Evolutionary conservation across 1,139 yeast genomes (phyloP).

Genomic region (Zygoascus meyerae): DNA sequence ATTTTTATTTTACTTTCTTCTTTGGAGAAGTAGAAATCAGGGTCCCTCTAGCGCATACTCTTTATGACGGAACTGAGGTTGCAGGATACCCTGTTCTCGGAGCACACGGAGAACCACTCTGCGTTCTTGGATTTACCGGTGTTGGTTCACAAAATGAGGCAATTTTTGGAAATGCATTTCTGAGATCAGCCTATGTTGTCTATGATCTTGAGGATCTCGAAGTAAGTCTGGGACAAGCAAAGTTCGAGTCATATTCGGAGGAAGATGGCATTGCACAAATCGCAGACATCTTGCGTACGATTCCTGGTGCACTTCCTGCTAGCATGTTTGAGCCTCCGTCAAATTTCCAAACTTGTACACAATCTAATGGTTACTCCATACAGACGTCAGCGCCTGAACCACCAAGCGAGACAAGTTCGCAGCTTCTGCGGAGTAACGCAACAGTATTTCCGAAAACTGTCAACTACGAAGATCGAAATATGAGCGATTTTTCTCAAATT

Average conservation of each 20-base stretch:
- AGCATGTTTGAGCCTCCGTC: constrained; percentile 8
- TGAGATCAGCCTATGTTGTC: constrained; percentile 70
- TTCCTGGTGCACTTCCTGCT: constrained; percentile 19
- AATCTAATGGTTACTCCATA: no score
- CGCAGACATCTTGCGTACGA: constrained; percentile 19
- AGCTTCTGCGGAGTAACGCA: no score
- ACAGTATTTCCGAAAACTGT: no score
- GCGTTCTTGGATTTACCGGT: constrained; percentile 20
- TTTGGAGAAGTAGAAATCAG: constrained; percentile 18
- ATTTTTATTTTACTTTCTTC: constrained; percentile 14
- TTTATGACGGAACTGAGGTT: constrained; percentile 21
- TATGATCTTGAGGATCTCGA: constrained; percentile 46
- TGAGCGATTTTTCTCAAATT: no score
- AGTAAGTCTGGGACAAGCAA: constrained; percentile 21
- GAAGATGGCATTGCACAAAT: constrained; percentile 22
- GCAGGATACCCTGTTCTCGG: constrained; percentile 9
- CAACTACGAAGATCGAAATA: no score
- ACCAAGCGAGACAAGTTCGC: no score
- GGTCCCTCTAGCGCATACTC: constrained; percentile 53
- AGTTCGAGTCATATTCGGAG: constrained; percentile 18
- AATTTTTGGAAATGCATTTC: constrained; percentile 66
- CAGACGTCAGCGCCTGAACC: no score
- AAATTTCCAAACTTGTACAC: no score
- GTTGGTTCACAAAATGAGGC: constrained; percentile 8
- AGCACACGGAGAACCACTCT: constrained; percentile 15